Evolutionary conservation across 2,329 filamentous ascomycete genomes (phyloP).

Genomic region (Fusarium zealandicum): DNA sequence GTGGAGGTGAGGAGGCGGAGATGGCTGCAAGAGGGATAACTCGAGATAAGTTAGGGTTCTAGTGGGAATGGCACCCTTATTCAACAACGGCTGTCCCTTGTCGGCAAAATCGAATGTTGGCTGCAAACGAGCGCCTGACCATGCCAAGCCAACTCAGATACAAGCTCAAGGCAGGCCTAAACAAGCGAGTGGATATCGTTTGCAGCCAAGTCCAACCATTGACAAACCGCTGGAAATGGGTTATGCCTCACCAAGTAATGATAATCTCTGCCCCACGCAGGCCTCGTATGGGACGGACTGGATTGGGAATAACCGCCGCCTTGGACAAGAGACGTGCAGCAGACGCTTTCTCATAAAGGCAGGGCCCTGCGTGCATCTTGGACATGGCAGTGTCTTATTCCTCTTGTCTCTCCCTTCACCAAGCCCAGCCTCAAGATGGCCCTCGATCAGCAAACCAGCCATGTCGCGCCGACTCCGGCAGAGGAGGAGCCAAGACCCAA

Average conservation of each 20-base stretch:
- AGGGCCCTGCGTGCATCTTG: background rate
- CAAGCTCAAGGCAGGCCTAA: constrained; percentile 5
- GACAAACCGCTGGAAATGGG: constrained; percentile 15
- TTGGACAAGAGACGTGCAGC: background rate
- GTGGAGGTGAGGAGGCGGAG: background rate
- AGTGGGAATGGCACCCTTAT: background rate
- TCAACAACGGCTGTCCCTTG: constrained; percentile 16
- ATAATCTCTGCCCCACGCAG: constrained; percentile 14
- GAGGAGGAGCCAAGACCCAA: background rate
- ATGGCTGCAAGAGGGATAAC: constrained; percentile 1
- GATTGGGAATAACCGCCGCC: constrained; percentile 20
- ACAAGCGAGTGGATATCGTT: constrained; percentile 1
- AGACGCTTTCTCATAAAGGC: background rate
- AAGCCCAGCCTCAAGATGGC: constrained; percentile 4
- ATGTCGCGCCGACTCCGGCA: background rate
- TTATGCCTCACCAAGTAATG: constrained; percentile 15
- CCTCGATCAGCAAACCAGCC: background rate
- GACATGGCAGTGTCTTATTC: background rate
- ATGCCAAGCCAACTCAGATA: background rate
- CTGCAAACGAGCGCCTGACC: background rate
- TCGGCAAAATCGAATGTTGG: background rate
- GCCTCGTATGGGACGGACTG: background rate
- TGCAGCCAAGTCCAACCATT: constrained; percentile 25
- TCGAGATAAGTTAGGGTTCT: background rate
- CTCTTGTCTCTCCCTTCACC: background rate